A percentile compares a stretch with the other conserved stretches of the same genome.
phyloP scores from a whole-genome alignment of 352 stramenopile species.

The Pythium oligandrum region DNA sequence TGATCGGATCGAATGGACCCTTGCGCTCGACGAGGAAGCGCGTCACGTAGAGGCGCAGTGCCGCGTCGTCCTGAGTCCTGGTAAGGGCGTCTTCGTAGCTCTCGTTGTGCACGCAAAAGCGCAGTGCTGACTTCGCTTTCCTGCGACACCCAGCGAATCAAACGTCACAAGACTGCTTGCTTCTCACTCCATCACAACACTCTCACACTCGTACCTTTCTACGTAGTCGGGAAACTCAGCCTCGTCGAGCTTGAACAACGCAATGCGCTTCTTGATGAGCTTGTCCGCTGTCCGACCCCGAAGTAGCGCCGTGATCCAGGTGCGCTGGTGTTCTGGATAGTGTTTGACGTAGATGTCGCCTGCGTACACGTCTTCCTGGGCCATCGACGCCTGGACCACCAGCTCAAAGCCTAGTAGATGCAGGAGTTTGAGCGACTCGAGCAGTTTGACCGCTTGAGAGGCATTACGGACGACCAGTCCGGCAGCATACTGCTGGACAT shows the following conservation, averaged over 20 bases:
- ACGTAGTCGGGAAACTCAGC: constrained; percentile 55
- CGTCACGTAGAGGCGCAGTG: constrained; percentile 47
- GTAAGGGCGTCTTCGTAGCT: constrained; percentile 53
- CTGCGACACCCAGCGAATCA: too few species aligned
- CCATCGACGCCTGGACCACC: constrained; percentile 36
- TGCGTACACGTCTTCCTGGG: constrained; percentile 47
- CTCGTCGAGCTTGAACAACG: constrained; percentile 46
- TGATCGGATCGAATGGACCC: constrained; percentile 30
- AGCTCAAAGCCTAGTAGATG: constrained; percentile 30
- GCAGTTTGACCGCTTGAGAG: constrained; percentile 32
- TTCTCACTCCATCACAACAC: too few species aligned
- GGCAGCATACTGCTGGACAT: constrained; percentile 29
- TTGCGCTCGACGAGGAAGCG: constrained; percentile 44
- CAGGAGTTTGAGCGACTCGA: constrained; percentile 38
- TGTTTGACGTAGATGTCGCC: constrained; percentile 56
- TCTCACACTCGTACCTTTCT: constrained; percentile 28
- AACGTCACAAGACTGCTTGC: too few species aligned
- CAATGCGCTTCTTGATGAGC: constrained; percentile 69
- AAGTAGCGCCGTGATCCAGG: constrained; percentile 52
- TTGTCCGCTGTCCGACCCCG: constrained; percentile 44
- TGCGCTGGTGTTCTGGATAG: constrained; percentile 28
- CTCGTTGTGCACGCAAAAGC: constrained; percentile 57
- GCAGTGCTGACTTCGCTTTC: too few species aligned
- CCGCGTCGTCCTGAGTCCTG: constrained; percentile 21
- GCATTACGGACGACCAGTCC: constrained; percentile 23